Evolutionary conservation across 345 rosid species (phyloP), one percentile per base, ranked within the genome.

Genomic region (Citrus inodora): DNA sequence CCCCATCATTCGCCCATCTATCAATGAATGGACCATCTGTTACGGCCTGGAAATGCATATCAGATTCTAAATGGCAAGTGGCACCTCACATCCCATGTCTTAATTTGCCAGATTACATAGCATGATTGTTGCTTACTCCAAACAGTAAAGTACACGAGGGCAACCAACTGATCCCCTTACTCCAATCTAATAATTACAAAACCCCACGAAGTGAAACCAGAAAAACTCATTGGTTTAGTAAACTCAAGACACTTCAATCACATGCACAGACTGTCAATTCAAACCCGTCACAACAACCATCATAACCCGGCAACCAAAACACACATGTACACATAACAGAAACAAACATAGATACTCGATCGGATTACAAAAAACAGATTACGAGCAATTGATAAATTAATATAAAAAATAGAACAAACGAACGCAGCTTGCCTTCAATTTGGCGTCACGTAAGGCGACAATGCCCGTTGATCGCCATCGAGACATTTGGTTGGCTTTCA

Each of bases 401-500:
- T 6, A 21, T 3, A 58, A 70, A 40, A 32, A 70, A 64, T 24
- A 62, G 22, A 17, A 53, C 7, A 33, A 46, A 56, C 5, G 24
- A 62, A 67, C 65, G 55, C 9, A 7, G 25, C 40, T 79, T 83
- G 81, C 99, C 97, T 93, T 95, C 87, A 95, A 87, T 91, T 92
- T 95, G 75, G 96, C 78, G 83, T 95, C 98, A 40, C 99, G 97
- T 35, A 95, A 81, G 33, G 94, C 94, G 73, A 95, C 94, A 80
- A 95, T 93, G 82, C 99, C 99, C 32, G 99, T 93, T 65, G 98
- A 90, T 83, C 98, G 93, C 99, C 99, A 93, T 25, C 97, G 89
- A 4, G 94, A 84, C 69, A 87, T n/a, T 86, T 94, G 85, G 75
- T 71, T 80, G 53, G 92, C 92, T 79, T 91, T 93, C 63, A 93